phyloP scores from a whole-genome alignment of 2,329 filamentous ascomycete species.

The Penicillium palitans region DNA sequence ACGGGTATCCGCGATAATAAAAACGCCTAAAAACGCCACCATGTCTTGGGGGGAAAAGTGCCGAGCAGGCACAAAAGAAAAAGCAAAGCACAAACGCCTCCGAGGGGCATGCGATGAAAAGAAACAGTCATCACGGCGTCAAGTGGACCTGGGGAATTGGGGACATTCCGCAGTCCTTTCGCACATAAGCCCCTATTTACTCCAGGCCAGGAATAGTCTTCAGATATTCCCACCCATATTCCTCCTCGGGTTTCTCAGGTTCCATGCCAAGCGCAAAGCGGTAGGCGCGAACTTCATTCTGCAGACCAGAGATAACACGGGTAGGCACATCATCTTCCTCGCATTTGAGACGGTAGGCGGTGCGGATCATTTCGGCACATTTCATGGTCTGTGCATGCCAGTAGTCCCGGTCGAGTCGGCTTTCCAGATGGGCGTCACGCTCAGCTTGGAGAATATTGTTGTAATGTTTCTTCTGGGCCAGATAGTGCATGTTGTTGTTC shows the following conservation, averaged over 20 bases:
- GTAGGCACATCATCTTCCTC: constrained; percentile 50
- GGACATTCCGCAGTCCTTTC: constrained; percentile 16
- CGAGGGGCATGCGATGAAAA: constrained; percentile 7
- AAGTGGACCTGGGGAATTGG: constrained; percentile 10
- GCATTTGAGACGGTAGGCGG: constrained; percentile 48
- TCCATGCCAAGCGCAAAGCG: constrained; percentile 51
- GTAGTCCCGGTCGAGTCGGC: constrained; percentile 51
- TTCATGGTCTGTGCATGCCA: constrained; percentile 52
- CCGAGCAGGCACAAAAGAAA: neutral
- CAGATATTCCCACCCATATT: constrained; percentile 51
- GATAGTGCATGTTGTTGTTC: constrained; percentile 51
- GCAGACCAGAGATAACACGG: constrained; percentile 47
- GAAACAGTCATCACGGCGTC: constrained; percentile 18
- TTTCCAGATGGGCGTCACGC: constrained; percentile 51
- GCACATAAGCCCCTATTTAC: constrained; percentile 21
- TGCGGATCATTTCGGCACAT: constrained; percentile 51
- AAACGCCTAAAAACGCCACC: constrained; percentile 6
- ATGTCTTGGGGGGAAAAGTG: neutral
- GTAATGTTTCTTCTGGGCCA: constrained; percentile 50
- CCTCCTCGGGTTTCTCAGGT: constrained; percentile 49
- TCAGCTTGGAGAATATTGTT: constrained; percentile 53
- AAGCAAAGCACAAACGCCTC: constrained; percentile 8
- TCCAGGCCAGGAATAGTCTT: constrained; percentile 44
- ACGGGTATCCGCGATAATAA: constrained; percentile 15
- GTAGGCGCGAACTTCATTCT: constrained; percentile 52